These are phyloP conservation scores for Peniophora sp. DNA, from an alignment of 1,284 basidiomycete genomes.

Conservation along the genomic window DNA sequence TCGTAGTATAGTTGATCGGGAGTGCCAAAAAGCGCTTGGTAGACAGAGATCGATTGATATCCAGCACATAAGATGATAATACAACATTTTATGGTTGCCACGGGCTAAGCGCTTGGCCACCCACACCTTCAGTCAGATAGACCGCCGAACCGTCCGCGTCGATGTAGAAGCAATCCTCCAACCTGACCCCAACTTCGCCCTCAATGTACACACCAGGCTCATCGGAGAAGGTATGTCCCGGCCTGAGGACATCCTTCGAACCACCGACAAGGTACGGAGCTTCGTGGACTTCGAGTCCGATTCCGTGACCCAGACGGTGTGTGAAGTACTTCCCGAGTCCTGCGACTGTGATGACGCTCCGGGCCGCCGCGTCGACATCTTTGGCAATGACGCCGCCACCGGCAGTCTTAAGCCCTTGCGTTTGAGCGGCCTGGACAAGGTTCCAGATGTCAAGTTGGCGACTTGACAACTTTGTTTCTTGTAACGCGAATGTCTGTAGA, in stretches of 20 bases:
- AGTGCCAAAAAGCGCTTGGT: too few relatives aligned
- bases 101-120: constrained; percentile 46
- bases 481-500: constrained; percentile 61
- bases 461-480: constrained; percentile 43
- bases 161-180: constrained; percentile 81
- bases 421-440: constrained; percentile 59
- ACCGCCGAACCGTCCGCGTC: constrained; percentile 41
- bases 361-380: constrained; percentile 62
- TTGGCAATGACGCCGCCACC: constrained; percentile 42
- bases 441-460: constrained; percentile 60
- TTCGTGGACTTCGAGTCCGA: constrained; percentile 80
- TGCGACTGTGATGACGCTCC: constrained; percentile 35
- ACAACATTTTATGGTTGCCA: constrained; percentile 34
- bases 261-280: constrained; percentile 73
- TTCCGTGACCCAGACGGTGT: constrained; percentile 51
- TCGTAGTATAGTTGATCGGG: too few relatives aligned
- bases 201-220: constrained; percentile 83
- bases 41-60: too few relatives aligned
- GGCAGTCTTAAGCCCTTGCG: constrained; percentile 42
- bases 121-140: constrained; percentile 55
- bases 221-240: constrained; percentile 72
- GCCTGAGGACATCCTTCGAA: constrained; percentile 44
- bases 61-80: too few relatives aligned
- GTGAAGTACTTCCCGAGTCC: constrained; percentile 65
- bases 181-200: constrained; percentile 63